These are phyloP conservation scores for Globisporangium alternatum DNA, from an alignment of 352 stramenopile species.

Conservation along the genomic window DNA sequence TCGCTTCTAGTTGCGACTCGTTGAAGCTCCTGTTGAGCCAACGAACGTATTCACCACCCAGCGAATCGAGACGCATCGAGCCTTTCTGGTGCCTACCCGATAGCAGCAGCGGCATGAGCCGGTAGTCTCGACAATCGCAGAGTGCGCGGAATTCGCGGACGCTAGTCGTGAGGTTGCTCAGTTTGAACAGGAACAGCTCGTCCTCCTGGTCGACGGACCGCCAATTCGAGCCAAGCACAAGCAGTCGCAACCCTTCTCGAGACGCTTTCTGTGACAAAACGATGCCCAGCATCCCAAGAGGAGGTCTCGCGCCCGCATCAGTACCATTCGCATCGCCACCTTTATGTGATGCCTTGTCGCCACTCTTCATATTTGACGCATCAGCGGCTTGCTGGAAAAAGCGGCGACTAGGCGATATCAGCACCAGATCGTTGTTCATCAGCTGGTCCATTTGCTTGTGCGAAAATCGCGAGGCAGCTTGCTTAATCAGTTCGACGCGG, in stretches of 20 bases:
- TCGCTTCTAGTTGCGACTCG: constrained; percentile 88
- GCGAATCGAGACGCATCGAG: constrained; percentile 78
- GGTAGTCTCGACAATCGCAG: constrained; percentile 78
- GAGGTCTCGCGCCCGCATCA: background rate
- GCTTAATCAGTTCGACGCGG: constrained; percentile 61
- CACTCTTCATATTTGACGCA: constrained; percentile 7
- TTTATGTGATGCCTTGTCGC: background rate
- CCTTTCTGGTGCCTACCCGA: constrained; percentile 64
- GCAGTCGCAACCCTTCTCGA: constrained; percentile 76
- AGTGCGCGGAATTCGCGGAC: constrained; percentile 85
- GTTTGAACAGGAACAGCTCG: constrained; percentile 74
- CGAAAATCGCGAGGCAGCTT: constrained; percentile 21
- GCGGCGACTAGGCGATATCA: constrained; percentile 50
- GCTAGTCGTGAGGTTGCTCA: constrained; percentile 88
- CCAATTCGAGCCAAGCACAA: constrained; percentile 54
- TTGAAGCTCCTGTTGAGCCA: constrained; percentile 86
- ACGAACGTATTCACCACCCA: constrained; percentile 76
- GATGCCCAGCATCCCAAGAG: constrained; percentile 64
- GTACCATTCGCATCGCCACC: background rate
- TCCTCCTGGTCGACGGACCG: constrained; percentile 43
- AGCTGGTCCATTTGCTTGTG: constrained; percentile 40
- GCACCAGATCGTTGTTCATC: constrained; percentile 77
- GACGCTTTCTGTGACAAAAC: constrained; percentile 59
- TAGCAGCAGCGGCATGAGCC: constrained; percentile 71
- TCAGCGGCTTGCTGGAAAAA: constrained; percentile 49